Base-by-base conservation (phyloP, 306 rosid species). In the Vicia villosa region DNA sequence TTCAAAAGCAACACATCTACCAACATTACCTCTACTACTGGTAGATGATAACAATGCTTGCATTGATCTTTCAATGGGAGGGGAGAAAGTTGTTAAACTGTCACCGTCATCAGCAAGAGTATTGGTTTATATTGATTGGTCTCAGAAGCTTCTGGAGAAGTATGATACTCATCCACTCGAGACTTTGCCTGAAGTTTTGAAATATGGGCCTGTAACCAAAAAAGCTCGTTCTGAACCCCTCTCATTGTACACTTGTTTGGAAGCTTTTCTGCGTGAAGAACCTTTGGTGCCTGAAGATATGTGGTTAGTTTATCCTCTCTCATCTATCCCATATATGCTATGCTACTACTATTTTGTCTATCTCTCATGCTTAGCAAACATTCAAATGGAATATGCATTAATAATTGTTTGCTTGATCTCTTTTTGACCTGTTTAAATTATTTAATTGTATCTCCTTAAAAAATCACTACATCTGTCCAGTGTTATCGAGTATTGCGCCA, bases 261-360 rank as follows among this genome's bases (percentile, higher is more conserved):
- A 90, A 84, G 96, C 98, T 74, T 94, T 94, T 83, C 86, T 94
- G 77, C 95, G 97, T 19, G 98, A 94, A 85, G 98, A 94, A 75
- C 98, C 98, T 65, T 68, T 94, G 72, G 98, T 94, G 69, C 98
- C 97, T 77, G 97, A 94, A 84, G 99, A 94, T 80, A 94, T 94
- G 99, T 94, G 99, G 99, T 94, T 70, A 83, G 97, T 77, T 50
- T 71, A 16, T 68, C 75, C 28, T 60, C 64, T 61, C 59, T 72
- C 78, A 63, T 59, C 79, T 22, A 34, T 51, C 19, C 38, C 47
- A 52, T 32, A 56, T 32, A 52, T 68, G 52, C 55, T 22, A n/a
- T n/a, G n/a, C 24, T 66, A 45, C 41, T 56, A 16, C 13, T 58
- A 60, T 42, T 45, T 19, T 40, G 36, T 37, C 38, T 63, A 46